Conservation (phyloP, 2,329 filamentous ascomycete genomes). For the Trichoderma arundinaceum region DNA sequence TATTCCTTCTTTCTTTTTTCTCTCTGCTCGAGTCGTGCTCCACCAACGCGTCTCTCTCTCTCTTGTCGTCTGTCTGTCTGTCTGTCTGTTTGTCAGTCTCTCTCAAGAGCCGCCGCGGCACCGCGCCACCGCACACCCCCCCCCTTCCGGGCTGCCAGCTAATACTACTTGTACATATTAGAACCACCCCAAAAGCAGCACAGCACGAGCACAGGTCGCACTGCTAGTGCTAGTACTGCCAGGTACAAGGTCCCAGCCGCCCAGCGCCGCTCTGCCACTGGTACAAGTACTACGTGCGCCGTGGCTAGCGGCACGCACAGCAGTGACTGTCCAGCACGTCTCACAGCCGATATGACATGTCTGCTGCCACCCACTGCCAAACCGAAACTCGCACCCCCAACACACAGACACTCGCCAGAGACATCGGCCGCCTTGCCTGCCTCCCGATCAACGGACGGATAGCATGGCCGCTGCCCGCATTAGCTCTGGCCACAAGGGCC, state of each 20-base stretch:
- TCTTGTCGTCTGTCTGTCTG: background rate
- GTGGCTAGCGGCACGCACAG: background rate
- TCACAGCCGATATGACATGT: slow-evolving; percentile 47
- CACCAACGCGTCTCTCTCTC: slow-evolving; percentile 11
- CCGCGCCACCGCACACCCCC: slow-evolving; percentile 23
- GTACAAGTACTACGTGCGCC: too few species aligned
- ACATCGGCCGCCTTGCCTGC: slow-evolving; percentile 38
- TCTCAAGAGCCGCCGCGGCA: slow-evolving; percentile 22
- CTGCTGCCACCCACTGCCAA: slow-evolving; percentile 38
- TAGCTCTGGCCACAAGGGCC: slow-evolving; percentile 23
- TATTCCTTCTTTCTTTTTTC: slow-evolving; percentile 5
- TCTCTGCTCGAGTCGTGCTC: slow-evolving; percentile 8
- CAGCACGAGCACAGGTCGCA: slow-evolving; percentile 1
- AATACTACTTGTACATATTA: slow-evolving; percentile 4
- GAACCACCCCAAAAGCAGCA: slow-evolving; percentile 20
- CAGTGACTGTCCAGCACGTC: slow-evolving; percentile 37
- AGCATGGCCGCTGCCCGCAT: slow-evolving; percentile 31
- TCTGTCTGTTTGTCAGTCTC: background rate
- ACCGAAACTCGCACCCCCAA: slow-evolving; percentile 32
- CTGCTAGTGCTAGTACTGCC: background rate
- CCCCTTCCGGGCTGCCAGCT: background rate
- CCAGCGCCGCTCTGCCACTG: background rate
- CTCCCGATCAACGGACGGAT: slow-evolving; percentile 39
- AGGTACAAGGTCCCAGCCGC: slow-evolving; percentile 3
- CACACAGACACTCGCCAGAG: slow-evolving; percentile 30